Evolutionary conservation across 257 asterid genomes (phyloP).

Genomic region (Solanum pinnatisectum): DNA sequence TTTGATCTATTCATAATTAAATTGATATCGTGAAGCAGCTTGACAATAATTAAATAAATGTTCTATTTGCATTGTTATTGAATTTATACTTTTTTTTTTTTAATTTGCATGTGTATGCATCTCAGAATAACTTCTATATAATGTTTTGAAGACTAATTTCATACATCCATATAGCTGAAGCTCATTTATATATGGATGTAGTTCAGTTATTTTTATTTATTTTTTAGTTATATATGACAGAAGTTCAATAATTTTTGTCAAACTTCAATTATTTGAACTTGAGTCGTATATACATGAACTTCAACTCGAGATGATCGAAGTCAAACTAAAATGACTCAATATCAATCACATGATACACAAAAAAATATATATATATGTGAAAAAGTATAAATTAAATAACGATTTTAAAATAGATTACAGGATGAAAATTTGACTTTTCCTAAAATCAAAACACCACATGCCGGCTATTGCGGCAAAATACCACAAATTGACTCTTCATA

Average conservation of each 20-base stretch:
- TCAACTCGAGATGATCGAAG: neutral
- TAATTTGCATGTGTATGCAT: neutral
- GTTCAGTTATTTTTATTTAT: neutral
- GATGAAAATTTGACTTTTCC: neutral
- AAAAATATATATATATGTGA: no score
- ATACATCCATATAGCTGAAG: neutral
- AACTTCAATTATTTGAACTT: rapidly evolving
- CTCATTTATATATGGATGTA: neutral
- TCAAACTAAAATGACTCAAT: neutral
- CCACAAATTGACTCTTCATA: neutral
- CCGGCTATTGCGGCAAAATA: neutral
- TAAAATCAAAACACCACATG: neutral
- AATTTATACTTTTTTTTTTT: neutral
- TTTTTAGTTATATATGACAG: rapidly evolving
- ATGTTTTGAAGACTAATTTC: neutral
- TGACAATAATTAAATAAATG: neutral
- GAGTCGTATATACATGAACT: neutral
- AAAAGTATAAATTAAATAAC: no score
- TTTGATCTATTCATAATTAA: neutral
- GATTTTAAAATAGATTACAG: rapidly evolving
- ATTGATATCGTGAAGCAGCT: neutral
- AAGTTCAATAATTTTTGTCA: neutral
- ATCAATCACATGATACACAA: neutral
- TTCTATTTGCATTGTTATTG: neutral
- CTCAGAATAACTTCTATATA: neutral